Evolutionary conservation across 2,329 filamentous ascomycete species (phyloP), one percentile per base, ranked within the genome.

Genomic region (Verticillium longisporum): DNA sequence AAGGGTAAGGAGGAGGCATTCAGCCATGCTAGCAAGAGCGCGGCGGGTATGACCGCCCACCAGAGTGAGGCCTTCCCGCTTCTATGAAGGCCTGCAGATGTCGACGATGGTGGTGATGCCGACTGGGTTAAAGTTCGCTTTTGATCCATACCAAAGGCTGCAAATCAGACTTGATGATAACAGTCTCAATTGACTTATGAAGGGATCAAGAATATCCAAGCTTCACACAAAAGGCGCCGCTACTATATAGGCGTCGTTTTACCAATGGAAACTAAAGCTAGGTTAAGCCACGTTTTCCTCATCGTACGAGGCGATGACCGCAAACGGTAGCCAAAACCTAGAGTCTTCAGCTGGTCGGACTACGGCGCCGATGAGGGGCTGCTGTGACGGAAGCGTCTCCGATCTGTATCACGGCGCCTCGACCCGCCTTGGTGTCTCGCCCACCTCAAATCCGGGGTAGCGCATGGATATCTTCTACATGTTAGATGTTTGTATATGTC

Each of bases 21-120:
- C 14, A 64, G 60, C 58, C 62, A 64, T 15, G 57, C 38, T 2
- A 64, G 36, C 3, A 64, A 4, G 34, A 64, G 57, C 26, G 60
- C 61, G 53, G 61, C 61, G 7, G 63, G 63, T n/a, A 64, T 9
- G 31, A 61, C 57, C 7, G 59, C 38, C 63, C 63, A 64, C 62
- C 62, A 64, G 45, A 50, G 45, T 32, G 62, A 61, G 34, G 59
- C 53, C 31, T 33, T 56, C 18, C 58, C 58, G 33, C 56, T 14
- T 41, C 61, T 57, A 36, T 57, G 33, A 26, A 54, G 60, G 7
- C 59, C 32, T 7, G 57, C 10, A 26, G 57, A 31, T 6, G 53
- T 34, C 11, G 37, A 15, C 34, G 45, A 50, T 9, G 18, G 18
- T 11, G 45, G 45, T 14, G n/a, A 6, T 7, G 15, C 15, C 38